phyloP scores from a whole-genome alignment of 345 rosid species.

The Cardamine chenopodiifolia region DNA sequence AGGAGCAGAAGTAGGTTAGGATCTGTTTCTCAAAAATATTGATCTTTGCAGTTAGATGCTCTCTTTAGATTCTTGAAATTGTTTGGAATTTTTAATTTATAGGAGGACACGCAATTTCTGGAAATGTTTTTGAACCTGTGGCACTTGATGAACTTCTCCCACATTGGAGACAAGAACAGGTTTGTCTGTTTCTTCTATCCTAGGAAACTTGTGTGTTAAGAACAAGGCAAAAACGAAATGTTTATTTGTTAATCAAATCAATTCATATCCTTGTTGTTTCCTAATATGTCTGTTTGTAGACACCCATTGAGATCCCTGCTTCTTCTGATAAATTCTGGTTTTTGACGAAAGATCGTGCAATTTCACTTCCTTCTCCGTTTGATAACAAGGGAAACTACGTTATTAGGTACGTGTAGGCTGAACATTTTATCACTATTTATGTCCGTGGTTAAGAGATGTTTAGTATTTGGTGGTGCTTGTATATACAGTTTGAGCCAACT shows the following conservation, averaged over 20 bases:
- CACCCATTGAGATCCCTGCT: conserved; percentile 75
- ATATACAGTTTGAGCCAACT: conserved; percentile 78
- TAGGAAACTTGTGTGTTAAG: background rate
- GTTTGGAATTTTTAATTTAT: background rate
- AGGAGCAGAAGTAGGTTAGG: conserved; percentile 87
- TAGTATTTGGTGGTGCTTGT: conserved; percentile 24
- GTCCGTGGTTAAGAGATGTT: background rate
- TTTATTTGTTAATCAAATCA: no score
- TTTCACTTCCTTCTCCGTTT: conserved; percentile 88
- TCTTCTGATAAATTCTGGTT: conserved; percentile 89
- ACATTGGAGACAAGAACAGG: conserved; percentile 90
- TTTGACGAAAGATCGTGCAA: conserved; percentile 72
- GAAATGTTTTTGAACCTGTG: conserved; percentile 86
- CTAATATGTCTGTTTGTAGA: conserved; percentile 50
- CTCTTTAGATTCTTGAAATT: conserved; percentile 5
- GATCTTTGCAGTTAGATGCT: background rate
- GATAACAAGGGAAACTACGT: conserved; percentile 88
- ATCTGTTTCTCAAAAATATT: conserved; percentile 6
- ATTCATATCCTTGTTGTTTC: conserved; percentile 1
- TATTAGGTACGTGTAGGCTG: conserved; percentile 58
- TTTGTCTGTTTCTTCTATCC: conserved; percentile 37
- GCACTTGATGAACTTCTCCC: conserved; percentile 92
- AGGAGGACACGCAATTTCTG: conserved; percentile 93
- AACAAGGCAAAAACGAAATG: background rate
- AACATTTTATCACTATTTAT: background rate